Evolutionary conservation across 73 alveolate genomes (phyloP).

Genomic region (Blepharisma japonicum): DNA sequence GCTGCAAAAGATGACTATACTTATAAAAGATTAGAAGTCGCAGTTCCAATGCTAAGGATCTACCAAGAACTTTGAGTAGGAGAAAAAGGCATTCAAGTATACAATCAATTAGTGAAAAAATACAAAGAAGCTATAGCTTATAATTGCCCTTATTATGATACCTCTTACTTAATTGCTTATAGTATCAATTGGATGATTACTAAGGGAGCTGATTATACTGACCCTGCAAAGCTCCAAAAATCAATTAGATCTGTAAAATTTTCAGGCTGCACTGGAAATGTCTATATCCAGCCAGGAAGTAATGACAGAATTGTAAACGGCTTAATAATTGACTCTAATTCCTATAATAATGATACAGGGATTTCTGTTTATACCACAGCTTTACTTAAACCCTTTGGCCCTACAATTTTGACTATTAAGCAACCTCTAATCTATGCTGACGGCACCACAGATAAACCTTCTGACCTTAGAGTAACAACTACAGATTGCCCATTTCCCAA

Average conservation of each 20-base stretch:
- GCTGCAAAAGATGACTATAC: too few species aligned
- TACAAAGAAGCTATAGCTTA: too few species aligned
- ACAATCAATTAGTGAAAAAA: too few species aligned
- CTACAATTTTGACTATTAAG: not conserved
- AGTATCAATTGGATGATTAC: constrained; percentile 16
- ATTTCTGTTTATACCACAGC: constrained; percentile 4
- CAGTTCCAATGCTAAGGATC: too few species aligned
- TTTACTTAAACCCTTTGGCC: not conserved
- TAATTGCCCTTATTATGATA: not conserved
- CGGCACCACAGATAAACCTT: not conserved
- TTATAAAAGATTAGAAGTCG: too few species aligned
- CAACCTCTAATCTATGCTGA: constrained; percentile 4
- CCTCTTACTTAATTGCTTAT: not conserved
- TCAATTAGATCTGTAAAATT: constrained; percentile 15
- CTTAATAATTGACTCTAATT: not conserved
- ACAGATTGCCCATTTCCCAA: constrained; percentile 25
- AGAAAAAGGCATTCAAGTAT: too few species aligned
- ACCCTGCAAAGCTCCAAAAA: not conserved
- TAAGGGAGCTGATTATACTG: constrained; percentile 20
- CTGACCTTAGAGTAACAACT: not conserved
- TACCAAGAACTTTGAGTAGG: too few species aligned
- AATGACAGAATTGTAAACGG: constrained; percentile 31
- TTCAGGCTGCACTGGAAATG: not conserved
- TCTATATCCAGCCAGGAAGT: constrained; percentile 9
- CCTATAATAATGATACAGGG: not conserved